A percentile compares a stretch with the other conserved stretches of the same genome.
phyloP scores from a whole-genome alignment of 2,329 filamentous ascomycete genomes.

The Pseudopyricularia cyperi region DNA sequence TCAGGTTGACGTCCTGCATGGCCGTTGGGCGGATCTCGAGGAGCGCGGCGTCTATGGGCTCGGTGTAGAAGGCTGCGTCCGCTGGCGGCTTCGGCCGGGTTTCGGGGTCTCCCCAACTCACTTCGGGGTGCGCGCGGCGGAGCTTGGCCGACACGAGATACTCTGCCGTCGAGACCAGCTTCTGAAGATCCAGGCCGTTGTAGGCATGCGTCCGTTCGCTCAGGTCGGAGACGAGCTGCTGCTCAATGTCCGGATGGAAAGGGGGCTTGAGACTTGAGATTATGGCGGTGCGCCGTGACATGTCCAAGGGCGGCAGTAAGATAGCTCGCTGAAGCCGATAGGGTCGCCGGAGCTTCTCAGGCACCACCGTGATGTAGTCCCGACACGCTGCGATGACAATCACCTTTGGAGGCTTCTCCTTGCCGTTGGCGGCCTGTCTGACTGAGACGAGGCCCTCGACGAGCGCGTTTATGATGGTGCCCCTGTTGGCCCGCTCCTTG shows the following conservation, averaged over 20 bases:
- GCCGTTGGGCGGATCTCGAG: constrained; percentile 63
- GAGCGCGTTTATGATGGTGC: constrained; percentile 35
- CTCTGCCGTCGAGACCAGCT: constrained; percentile 31
- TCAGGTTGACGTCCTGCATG: constrained; percentile 80
- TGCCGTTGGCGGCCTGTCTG: constrained; percentile 16
- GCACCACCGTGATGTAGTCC: constrained; percentile 60
- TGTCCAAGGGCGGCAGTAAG: constrained; percentile 65
- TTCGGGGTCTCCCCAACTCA: not conserved
- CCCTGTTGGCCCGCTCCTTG: constrained; percentile 39
- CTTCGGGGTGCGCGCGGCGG: constrained; percentile 14
- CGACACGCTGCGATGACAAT: constrained; percentile 62
- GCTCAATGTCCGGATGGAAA: not conserved
- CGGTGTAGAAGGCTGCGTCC: constrained; percentile 2
- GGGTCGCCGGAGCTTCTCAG: constrained; percentile 50
- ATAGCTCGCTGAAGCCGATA: constrained; percentile 56
- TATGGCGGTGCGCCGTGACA: constrained; percentile 58
- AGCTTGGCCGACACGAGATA: constrained; percentile 14
- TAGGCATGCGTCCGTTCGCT: constrained; percentile 76
- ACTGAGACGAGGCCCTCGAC: constrained; percentile 38
- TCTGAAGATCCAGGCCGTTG: constrained; percentile 64
- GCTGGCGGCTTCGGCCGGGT: constrained; percentile 2
- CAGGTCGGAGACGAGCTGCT: constrained; percentile 22
- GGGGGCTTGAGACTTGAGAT: constrained; percentile 42
- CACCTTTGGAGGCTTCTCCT: constrained; percentile 36
- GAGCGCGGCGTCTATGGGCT: constrained; percentile 54